Evolutionary conservation across 148 eudicot species (phyloP).

Genomic region (Nepenthes mirabilis): DNA sequence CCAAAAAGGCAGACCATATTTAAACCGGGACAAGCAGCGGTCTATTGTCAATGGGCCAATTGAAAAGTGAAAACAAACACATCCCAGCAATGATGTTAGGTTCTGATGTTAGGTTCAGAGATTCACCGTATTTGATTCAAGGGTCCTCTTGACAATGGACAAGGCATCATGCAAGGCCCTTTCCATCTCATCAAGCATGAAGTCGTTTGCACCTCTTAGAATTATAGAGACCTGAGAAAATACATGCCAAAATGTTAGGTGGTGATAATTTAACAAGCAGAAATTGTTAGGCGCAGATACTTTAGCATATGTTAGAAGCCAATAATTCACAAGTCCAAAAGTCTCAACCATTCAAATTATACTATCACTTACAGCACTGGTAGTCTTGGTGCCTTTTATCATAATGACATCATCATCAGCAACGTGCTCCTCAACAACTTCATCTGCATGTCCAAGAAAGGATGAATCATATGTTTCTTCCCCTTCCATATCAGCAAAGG

Average conservation of each 20-base stretch:
- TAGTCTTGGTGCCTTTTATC: conserved; percentile 85
- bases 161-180: conserved; percentile 96
- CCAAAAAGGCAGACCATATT: no score
- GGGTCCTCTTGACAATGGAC: conserved; percentile 91
- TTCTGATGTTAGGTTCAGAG: neutral
- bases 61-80: neutral
- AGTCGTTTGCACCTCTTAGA: conserved; percentile 94
- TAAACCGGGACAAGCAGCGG: no score
- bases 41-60: neutral
- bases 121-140: conserved; percentile 78
- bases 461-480: conserved; percentile 97
- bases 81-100: neutral
- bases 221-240: conserved; percentile 64
- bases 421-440: conserved; percentile 94
- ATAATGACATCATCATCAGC: conserved; percentile 93
- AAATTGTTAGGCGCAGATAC: neutral
- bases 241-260: neutral
- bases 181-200: conserved; percentile 99
- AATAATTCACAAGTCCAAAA: no score
- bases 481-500: conserved; percentile 99
- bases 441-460: conserved; percentile 83
- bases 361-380: conserved; percentile 60
- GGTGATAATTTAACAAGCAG: conserved; percentile 1
- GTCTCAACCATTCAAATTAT: neutral
- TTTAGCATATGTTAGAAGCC: neutral